A percentile compares a stretch with the other conserved stretches of the same genome.
Conservation (phyloP, 768 basidiomycete genomes). For the Trametes gibbosa region DNA sequence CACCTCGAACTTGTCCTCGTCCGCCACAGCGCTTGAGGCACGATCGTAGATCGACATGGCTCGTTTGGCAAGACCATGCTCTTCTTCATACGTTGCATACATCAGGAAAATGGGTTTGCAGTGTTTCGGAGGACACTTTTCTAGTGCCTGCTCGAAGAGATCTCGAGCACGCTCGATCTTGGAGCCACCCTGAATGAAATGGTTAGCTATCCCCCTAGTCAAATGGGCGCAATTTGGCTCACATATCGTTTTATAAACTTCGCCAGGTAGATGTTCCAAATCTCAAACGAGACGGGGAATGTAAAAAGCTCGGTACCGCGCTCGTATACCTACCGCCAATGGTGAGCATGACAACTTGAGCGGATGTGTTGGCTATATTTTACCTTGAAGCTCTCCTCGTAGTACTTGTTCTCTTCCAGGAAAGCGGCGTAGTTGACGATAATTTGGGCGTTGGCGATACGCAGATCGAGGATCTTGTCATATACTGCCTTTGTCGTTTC, state of each 20-base stretch:
- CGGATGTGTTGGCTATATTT: neutral
- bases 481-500: slow-evolving; percentile 91
- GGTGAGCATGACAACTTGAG: neutral
- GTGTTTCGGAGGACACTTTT: slow-evolving; percentile 92
- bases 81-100: slow-evolving; percentile 96
- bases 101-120: slow-evolving; percentile 95
- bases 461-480: slow-evolving; percentile 93
- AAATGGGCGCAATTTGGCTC: slow-evolving; percentile 31
- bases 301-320: slow-evolving; percentile 97
- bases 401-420: slow-evolving; percentile 97
- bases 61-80: slow-evolving; percentile 90
- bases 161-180: slow-evolving; percentile 97
- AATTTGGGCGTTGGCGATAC: slow-evolving; percentile 97
- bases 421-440: slow-evolving; percentile 97
- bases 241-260: slow-evolving; percentile 98
- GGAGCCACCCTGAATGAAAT: slow-evolving; percentile 67
- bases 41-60: slow-evolving; percentile 96
- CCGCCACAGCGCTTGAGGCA: slow-evolving; percentile 80
- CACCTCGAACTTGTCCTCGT: slow-evolving; percentile 95
- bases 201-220: neutral
- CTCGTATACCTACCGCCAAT: slow-evolving; percentile 75
- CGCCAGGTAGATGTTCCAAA: slow-evolving; percentile 98
- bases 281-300: slow-evolving; percentile 96
- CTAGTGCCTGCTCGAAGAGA: slow-evolving; percentile 95
- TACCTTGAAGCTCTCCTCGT: slow-evolving; percentile 97